Percentiles rank a stretch among this genome's conserved stretches.
Evolutionary conservation across 2,329 filamentous ascomycete species (phyloP).

Genomic region (Fusarium buharicum): DNA sequence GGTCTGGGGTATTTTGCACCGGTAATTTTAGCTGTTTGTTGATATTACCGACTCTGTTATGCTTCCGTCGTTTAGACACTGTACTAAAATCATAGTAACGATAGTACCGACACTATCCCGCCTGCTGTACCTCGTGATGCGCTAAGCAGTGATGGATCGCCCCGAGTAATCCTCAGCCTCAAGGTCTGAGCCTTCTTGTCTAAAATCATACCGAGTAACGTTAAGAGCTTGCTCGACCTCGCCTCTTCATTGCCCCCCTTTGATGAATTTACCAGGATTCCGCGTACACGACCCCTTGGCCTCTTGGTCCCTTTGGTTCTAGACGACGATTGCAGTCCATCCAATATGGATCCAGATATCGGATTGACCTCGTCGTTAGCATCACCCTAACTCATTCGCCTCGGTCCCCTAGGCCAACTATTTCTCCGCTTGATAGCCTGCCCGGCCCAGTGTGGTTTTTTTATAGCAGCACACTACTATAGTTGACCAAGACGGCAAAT

Average conservation of each 20-base stretch:
- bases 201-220: neutral
- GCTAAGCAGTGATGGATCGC: slow-evolving; percentile 17
- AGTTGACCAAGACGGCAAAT: slow-evolving; percentile 17
- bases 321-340: slow-evolving; percentile 20
- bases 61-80: no score
- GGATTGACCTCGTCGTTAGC: slow-evolving; percentile 5
- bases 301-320: neutral
- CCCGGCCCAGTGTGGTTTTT: slow-evolving; percentile 1
- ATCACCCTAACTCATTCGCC: neutral
- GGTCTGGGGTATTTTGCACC: slow-evolving; percentile 39
- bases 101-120: slow-evolving; percentile 9
- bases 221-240: slow-evolving; percentile 10
- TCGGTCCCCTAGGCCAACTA: slow-evolving; percentile 3
- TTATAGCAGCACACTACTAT: slow-evolving; percentile 28
- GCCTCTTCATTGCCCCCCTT: slow-evolving; percentile 34
- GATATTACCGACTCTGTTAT: neutral
- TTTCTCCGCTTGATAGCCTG: slow-evolving; percentile 16
- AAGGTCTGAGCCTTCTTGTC: slow-evolving; percentile 5
- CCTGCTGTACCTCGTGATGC: slow-evolving; percentile 20
- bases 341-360: slow-evolving; percentile 21
- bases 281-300: neutral
- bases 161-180: slow-evolving; percentile 28
- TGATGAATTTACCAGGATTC: slow-evolving; percentile 18
- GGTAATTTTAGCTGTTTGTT: slow-evolving; percentile 5
- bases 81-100: neutral